A percentile compares a stretch with the other conserved stretches of the same genome.
phyloP scores from a whole-genome alignment of 2,329 filamentous ascomycete genomes.

The Thelonectria olida region DNA sequence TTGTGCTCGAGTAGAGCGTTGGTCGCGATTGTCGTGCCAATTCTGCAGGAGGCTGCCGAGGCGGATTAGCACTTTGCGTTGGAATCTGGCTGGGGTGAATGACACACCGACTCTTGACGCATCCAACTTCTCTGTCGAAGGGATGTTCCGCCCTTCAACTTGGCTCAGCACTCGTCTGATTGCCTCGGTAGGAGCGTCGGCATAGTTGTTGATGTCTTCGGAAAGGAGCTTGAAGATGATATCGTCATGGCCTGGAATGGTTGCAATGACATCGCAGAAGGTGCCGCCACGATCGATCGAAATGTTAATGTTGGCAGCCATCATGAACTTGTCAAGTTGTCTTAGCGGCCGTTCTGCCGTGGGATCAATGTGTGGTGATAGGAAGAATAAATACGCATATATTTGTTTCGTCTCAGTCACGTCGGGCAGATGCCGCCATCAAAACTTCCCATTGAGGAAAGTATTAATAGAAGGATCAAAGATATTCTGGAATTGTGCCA shows the following conservation, averaged over 20 bases:
- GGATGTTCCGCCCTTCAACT: conserved; percentile 64
- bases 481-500: too few species aligned
- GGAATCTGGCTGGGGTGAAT: neutral
- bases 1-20: conserved; percentile 80
- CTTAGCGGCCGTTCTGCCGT: neutral
- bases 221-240: conserved; percentile 79
- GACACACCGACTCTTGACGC: conserved; percentile 44
- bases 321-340: too few species aligned
- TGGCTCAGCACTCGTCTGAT: conserved; percentile 73
- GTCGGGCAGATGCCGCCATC: neutral
- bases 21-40: conserved; percentile 80
- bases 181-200: conserved; percentile 76
- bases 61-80: neutral
- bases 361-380: neutral
- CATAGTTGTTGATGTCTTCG: conserved; percentile 75
- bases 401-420: neutral
- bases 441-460: neutral
- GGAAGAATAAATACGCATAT: neutral
- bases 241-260: conserved; percentile 71
- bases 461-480: too few species aligned
- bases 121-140: conserved; percentile 43
- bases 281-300: conserved; percentile 71
- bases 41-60: conserved; percentile 72
- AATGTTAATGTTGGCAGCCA: conserved; percentile 38
- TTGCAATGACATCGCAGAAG: conserved; percentile 78